phyloP scores from a whole-genome alignment of 768 basidiomycete species.

The Obba rivulosa region DNA sequence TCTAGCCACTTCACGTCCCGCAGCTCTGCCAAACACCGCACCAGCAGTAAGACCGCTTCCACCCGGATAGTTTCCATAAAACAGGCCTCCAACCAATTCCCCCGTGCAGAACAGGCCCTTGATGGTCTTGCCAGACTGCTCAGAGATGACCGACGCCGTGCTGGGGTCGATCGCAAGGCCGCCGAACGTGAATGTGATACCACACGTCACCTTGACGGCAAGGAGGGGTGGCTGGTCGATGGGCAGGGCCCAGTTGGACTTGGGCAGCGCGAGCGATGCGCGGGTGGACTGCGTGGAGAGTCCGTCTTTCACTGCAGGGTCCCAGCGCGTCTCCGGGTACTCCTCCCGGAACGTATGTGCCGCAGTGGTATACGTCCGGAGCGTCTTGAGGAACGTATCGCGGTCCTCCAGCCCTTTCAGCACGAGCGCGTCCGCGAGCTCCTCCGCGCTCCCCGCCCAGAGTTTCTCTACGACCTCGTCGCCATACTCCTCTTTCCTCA shows the following conservation, averaged over 20 bases:
- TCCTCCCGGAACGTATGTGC: constrained; percentile 32
- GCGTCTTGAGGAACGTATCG: constrained; percentile 38
- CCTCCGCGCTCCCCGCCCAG: constrained; percentile 39
- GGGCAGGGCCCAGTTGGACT: constrained; percentile 66
- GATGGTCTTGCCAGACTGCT: constrained; percentile 36
- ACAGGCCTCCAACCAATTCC: constrained; percentile 64
- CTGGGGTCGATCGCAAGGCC: constrained; percentile 55
- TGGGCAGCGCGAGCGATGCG: constrained; percentile 37
- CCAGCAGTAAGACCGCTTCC: constrained; percentile 63
- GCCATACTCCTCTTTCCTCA: constrained; percentile 64
- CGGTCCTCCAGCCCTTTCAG: constrained; percentile 42
- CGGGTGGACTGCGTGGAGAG: constrained; percentile 43
- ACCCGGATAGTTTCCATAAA: constrained; percentile 64
- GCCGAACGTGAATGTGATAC: constrained; percentile 71
- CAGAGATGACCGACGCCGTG: constrained; percentile 46
- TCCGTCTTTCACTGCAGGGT: constrained; percentile 62
- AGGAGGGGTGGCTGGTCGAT: constrained; percentile 50
- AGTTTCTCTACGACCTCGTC: constrained; percentile 56
- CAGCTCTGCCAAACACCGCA: constrained; percentile 59
- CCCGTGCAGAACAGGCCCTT: constrained; percentile 59
- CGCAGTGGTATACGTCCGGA: constrained; percentile 48
- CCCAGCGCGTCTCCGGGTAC: constrained; percentile 38
- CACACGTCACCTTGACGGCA: constrained; percentile 65
- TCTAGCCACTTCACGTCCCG: constrained; percentile 42
- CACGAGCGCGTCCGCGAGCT: constrained; percentile 43